phyloP scores from a whole-genome alignment of 306 rosid genomes.

The Cicer yamashitae region DNA sequence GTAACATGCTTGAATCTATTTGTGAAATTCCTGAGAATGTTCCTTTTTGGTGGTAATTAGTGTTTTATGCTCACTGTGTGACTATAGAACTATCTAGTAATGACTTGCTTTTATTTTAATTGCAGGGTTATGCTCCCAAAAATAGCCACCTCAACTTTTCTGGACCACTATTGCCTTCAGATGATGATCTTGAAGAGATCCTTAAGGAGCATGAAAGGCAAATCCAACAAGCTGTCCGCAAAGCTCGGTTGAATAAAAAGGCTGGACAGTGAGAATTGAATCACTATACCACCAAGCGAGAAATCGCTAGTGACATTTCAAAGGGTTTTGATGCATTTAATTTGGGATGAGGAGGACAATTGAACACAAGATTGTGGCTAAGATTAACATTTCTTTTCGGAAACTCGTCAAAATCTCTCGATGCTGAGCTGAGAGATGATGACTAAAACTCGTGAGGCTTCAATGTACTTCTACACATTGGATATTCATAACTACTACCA shows the following conservation, averaged over 20 bases:
- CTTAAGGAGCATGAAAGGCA: conserved; percentile 81
- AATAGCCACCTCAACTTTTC: conserved; percentile 66
- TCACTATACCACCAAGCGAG: conserved; percentile 57
- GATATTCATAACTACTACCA: conserved; percentile 38
- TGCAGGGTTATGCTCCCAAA: conserved; percentile 57
- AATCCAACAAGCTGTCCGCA: conserved; percentile 75
- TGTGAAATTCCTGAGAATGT: conserved; percentile 29
- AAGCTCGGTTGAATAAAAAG: conserved; percentile 65
- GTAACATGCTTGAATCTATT: conserved; percentile 19
- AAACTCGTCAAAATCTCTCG: conserved; percentile 15
- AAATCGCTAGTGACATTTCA: conserved; percentile 45
- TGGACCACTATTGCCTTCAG: conserved; percentile 70
- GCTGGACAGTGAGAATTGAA: conserved; percentile 44
- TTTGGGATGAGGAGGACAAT: conserved; percentile 43
- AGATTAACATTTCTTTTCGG: conserved; percentile 23
- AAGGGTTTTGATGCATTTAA: conserved; percentile 34
- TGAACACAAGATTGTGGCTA: conserved; percentile 21
- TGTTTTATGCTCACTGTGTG: conserved; percentile 20
- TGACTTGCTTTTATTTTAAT: conserved; percentile 35
- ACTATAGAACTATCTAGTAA: conserved; percentile 28
- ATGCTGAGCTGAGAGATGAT: conserved; percentile 21
- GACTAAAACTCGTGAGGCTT: conserved; percentile 40
- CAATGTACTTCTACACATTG: conserved; percentile 10
- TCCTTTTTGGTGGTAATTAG: background rate
- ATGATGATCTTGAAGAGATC: conserved; percentile 74